Percentiles rank a stretch among this genome's conserved stretches.
Conservation (phyloP, 78 protist genomes). For the Dictyostelium citrinum region DNA sequence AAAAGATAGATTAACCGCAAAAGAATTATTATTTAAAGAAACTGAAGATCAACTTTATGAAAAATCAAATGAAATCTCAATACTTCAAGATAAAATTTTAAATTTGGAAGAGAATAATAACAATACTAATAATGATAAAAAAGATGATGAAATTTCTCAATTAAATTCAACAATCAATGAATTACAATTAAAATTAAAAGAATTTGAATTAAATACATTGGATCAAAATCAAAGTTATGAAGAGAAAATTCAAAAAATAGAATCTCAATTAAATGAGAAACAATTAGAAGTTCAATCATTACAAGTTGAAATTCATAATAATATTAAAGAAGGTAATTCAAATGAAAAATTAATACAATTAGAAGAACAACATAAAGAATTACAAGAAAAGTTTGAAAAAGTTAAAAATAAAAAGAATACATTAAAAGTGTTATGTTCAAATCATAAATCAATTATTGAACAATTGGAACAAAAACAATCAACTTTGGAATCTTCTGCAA, state of each 20-base stretch:
- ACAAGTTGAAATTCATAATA: not conserved
- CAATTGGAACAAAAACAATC: slow-evolving; percentile 7
- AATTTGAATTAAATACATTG: not conserved
- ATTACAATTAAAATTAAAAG: not conserved
- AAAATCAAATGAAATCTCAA: not conserved
- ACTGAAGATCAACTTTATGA: slow-evolving; percentile 2
- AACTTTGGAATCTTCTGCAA: not conserved
- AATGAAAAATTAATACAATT: not conserved
- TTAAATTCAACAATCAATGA: not conserved
- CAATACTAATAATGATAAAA: not conserved
- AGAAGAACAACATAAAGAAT: not conserved
- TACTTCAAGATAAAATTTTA: not conserved
- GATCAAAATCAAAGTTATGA: not conserved
- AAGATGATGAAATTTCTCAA: not conserved
- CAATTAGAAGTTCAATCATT: not conserved
- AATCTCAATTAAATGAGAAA: not conserved
- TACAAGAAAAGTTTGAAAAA: not conserved
- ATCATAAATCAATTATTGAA: not conserved
- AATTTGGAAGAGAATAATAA: not conserved
- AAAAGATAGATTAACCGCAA: not conserved
- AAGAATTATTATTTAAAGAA: not conserved
- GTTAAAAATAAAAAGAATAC: not conserved
- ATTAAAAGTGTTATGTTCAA: not conserved
- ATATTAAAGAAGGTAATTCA: not conserved
- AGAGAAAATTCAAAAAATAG: not conserved